Percentiles rank a stretch among this genome's conserved stretches.
Evolutionary conservation across 2,329 filamentous ascomycete species (phyloP).

Genomic region (Exophiala viscosa): DNA sequence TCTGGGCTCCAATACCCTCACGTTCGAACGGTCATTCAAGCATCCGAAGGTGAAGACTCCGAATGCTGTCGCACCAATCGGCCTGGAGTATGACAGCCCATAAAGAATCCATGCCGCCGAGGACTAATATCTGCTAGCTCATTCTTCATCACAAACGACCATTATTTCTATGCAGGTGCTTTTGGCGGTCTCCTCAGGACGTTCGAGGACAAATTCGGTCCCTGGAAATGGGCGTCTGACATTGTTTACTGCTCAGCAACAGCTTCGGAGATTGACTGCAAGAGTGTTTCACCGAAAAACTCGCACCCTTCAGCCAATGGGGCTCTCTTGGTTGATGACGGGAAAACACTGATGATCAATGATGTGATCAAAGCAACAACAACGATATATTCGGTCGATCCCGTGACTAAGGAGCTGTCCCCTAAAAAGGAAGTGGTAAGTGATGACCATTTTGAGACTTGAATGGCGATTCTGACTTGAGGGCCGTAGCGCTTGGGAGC

Average conservation of each 20-base stretch:
- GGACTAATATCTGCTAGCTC: constrained; percentile 5
- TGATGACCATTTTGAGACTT: not conserved
- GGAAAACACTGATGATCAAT: constrained; percentile 18
- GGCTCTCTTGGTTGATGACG: constrained; percentile 16
- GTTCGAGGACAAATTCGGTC: constrained; percentile 15
- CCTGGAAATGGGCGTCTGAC: constrained; percentile 17
- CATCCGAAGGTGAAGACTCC: constrained; percentile 20
- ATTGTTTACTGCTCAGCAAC: constrained; percentile 15
- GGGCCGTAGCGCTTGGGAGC: constrained; percentile 12
- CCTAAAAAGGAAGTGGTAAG: constrained; percentile 16
- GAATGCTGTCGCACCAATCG: constrained; percentile 16
- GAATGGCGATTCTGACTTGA: not conserved
- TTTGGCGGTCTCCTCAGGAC: constrained; percentile 12
- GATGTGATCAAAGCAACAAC: constrained; percentile 18
- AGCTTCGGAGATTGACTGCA: constrained; percentile 10
- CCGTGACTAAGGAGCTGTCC: constrained; percentile 12
- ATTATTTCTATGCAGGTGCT: constrained; percentile 17
- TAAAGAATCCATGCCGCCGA: not conserved
- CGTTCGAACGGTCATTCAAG: constrained; percentile 12
- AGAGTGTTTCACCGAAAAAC: constrained; percentile 13
- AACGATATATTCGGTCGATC: constrained; percentile 19
- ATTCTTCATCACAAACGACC: constrained; percentile 24
- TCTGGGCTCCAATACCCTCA: constrained; percentile 14
- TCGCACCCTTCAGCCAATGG: constrained; percentile 20
- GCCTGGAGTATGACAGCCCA: constrained; percentile 7